A percentile compares a stretch with the other conserved stretches of the same genome.
Evolutionary conservation across 345 rosid genomes (phyloP).

Genomic region (Linum tenue): DNA sequence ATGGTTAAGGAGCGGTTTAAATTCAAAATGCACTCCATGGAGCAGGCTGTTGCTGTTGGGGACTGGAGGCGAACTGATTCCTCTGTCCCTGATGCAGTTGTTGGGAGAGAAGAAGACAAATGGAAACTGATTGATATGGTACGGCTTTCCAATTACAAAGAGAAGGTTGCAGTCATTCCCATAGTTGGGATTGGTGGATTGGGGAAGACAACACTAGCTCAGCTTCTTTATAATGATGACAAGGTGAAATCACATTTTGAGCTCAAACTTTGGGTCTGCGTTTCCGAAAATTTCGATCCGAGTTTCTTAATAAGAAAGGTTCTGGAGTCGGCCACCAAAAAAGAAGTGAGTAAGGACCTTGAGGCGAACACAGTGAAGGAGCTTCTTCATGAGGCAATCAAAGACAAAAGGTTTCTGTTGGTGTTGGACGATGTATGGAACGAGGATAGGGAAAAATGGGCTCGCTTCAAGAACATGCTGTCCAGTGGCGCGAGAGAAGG

Average conservation of each 20-base stretch:
- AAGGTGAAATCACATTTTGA: neutral
- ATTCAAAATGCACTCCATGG: neutral
- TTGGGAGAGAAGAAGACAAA: conserved; percentile 1
- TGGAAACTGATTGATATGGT: neutral
- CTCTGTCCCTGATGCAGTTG: neutral
- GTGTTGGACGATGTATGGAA: too few species aligned
- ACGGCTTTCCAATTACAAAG: neutral
- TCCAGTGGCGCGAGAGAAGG: too few species aligned
- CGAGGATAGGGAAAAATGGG: too few species aligned
- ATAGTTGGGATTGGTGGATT: neutral
- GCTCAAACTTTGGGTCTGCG: neutral
- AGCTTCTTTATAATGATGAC: neutral
- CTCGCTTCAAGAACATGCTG: too few species aligned
- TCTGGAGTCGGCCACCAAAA: neutral
- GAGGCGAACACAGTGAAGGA: neutral
- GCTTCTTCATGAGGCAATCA: neutral
- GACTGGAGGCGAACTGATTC: neutral
- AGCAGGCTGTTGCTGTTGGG: neutral
- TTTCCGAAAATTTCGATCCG: neutral
- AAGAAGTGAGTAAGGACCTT: neutral
- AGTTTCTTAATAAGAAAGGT: neutral
- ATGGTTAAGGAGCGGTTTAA: neutral
- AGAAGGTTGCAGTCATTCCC: neutral
- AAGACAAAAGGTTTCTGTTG: too few species aligned
- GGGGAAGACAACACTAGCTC: conserved; percentile 1